A percentile compares a stretch with the other conserved stretches of the same genome.
These are phyloP conservation scores for Colletotrichum aenigma DNA, from an alignment of 2,329 filamentous ascomycete species.

Conservation along the genomic window DNA sequence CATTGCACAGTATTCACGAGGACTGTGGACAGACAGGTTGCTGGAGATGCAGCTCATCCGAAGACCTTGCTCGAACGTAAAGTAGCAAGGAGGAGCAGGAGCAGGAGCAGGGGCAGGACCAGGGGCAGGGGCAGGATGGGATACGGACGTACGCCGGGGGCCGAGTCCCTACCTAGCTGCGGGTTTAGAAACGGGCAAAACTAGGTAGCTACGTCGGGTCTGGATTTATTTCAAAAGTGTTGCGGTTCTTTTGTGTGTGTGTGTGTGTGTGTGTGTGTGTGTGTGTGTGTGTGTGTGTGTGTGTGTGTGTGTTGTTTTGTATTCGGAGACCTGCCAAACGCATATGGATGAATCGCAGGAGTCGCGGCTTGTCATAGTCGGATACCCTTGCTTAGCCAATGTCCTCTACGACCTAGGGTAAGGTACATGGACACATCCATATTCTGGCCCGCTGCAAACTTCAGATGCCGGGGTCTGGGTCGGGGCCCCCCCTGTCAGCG, in stretches of 20 bases:
- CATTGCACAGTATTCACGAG: not conserved
- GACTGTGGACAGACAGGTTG: not conserved
- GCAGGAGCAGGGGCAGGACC: not conserved
- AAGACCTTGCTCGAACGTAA: not conserved
- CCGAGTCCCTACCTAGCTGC: not conserved
- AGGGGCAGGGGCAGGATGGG: not conserved
- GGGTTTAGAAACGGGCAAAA: not conserved
- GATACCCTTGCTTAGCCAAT: not conserved
- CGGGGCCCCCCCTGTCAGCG: not conserved
- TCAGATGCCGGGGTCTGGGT: not conserved
- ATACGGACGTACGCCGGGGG: not conserved
- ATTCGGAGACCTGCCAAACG: not conserved
- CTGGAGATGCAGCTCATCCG: not conserved
- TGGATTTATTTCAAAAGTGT: not conserved
- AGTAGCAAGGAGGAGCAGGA: not conserved
- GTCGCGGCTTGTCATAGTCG: not conserved
- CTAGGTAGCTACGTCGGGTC: not conserved
- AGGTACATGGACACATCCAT: not conserved
- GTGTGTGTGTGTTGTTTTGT: not conserved
- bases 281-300: not conserved
- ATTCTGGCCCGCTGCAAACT: not conserved
- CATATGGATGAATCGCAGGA: not conserved
- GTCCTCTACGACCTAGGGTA: not conserved
- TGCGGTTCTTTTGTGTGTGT: not conserved
- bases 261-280: not conserved